These are phyloP conservation scores for Calonectria pauciramosa DNA, from an alignment of 2,329 filamentous ascomycete species.

Conservation along the genomic window DNA sequence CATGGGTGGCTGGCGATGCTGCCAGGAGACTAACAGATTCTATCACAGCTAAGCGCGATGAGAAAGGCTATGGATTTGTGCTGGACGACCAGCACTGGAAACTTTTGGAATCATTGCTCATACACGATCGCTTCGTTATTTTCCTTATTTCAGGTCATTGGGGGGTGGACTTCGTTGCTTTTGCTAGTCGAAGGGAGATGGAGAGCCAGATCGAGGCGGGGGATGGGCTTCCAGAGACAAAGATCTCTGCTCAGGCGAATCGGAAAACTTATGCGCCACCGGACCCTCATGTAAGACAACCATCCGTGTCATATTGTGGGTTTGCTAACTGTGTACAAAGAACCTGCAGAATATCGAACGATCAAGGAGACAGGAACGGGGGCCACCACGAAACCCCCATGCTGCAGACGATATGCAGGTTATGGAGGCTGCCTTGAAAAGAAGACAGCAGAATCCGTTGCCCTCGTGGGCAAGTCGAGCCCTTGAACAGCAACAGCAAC, in stretches of 20 bases:
- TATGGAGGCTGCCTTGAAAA: constrained; percentile 51
- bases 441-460: constrained; percentile 42
- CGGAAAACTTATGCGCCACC: constrained; percentile 34
- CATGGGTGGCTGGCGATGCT: constrained; percentile 11
- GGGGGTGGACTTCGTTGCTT: constrained; percentile 46
- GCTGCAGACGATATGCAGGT: constrained; percentile 49
- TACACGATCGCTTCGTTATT: constrained; percentile 48
- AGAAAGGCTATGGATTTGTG: constrained; percentile 46
- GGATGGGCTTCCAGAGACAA: constrained; percentile 40
- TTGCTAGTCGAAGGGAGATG: constrained; percentile 43
- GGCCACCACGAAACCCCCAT: constrained; percentile 24
- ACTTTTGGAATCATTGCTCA: constrained; percentile 44
- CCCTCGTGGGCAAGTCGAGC: constrained; percentile 52
- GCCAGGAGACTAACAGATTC: constrained; percentile 39
- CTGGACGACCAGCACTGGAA: constrained; percentile 54
- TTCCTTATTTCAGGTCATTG: constrained; percentile 46
- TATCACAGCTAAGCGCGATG: constrained; percentile 45
- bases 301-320: too few relatives aligned
- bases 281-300: constrained; percentile 52
- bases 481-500: constrained; percentile 36
- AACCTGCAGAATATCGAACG: constrained; percentile 50
- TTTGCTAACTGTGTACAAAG: constrained; percentile 38
- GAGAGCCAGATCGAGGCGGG: constrained; percentile 43
- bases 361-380: constrained; percentile 27
- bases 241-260: constrained; percentile 43